Conservation (phyloP, 768 basidiomycete species). For the Dictyophora rubrovolvata region DNA sequence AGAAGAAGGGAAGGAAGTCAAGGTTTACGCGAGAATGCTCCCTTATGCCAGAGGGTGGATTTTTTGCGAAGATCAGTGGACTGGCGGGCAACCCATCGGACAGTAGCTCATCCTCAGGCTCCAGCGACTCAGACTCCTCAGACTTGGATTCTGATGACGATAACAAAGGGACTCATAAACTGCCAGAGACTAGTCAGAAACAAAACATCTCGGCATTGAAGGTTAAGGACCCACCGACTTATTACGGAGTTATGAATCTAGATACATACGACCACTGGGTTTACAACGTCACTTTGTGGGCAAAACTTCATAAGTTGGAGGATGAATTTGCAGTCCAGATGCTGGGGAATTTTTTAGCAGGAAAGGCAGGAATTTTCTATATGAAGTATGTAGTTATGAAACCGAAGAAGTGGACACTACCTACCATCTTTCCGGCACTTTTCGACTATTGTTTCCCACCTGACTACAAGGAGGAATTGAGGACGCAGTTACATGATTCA, state of each 20-base stretch:
- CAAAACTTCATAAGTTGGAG: not conserved
- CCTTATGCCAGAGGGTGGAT: too few relatives aligned
- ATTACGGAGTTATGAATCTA: not conserved
- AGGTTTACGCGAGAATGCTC: too few relatives aligned
- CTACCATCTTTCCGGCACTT: not conserved
- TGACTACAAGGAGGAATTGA: not conserved
- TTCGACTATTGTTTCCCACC: not conserved
- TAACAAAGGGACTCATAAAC: not conserved
- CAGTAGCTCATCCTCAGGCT: too few relatives aligned
- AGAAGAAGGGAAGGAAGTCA: too few relatives aligned
- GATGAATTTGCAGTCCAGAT: not conserved
- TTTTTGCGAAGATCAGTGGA: too few relatives aligned
- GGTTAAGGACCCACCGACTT: not conserved
- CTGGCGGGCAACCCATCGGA: too few relatives aligned
- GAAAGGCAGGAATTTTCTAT: not conserved
- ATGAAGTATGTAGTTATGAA: not conserved
- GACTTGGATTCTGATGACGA: too few relatives aligned
- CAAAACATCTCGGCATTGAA: not conserved
- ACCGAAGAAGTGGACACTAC: not conserved
- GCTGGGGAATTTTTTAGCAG: not conserved
- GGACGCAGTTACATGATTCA: not conserved
- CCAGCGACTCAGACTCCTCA: too few relatives aligned
- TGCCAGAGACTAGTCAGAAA: not conserved
- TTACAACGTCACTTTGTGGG: not conserved
- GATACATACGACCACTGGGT: not conserved